A percentile compares a stretch with the other conserved stretches of the same genome.
Conservation (phyloP, 2,329 filamentous ascomycete species). For the Phaeomoniella chlamydospora region DNA sequence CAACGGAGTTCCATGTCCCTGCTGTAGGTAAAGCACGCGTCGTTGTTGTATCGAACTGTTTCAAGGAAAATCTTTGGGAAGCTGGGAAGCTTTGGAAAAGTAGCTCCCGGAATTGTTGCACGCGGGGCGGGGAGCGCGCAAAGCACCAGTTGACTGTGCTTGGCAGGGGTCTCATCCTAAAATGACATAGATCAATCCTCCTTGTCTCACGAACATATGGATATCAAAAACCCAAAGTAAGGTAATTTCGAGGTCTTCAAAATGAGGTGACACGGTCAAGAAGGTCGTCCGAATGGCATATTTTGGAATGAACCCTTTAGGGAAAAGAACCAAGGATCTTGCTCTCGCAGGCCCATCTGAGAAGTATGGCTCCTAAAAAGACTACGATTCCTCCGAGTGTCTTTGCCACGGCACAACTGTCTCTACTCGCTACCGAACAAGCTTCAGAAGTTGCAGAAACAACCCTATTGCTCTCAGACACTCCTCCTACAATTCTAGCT, state of each 20-base stretch:
- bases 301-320: conserved; percentile 1
- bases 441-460: conserved; percentile 28
- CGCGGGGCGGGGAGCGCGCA: neutral
- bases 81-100: neutral
- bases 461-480: conserved; percentile 18
- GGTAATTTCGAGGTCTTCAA: too few relatives aligned
- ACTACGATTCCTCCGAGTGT: conserved; percentile 19
- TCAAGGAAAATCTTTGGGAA: neutral
- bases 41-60: too few relatives aligned
- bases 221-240: too few relatives aligned
- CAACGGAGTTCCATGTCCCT: too few relatives aligned
- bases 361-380: neutral
- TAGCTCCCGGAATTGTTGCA: neutral
- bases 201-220: neutral
- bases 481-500: conserved; percentile 18
- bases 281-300: conserved; percentile 6
- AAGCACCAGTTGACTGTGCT: neutral
- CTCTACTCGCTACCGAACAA: conserved; percentile 27
- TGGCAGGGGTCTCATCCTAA: neutral
- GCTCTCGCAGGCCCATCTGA: neutral
- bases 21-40: too few relatives aligned
- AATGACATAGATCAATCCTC: neutral
- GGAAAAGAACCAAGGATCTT: neutral
- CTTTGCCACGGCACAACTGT: conserved; percentile 27
- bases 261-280: conserved; percentile 10